Evolutionary conservation across 2,329 filamentous ascomycete genomes (phyloP).

Genomic region (Pseudogymnoascus pannorum): DNA sequence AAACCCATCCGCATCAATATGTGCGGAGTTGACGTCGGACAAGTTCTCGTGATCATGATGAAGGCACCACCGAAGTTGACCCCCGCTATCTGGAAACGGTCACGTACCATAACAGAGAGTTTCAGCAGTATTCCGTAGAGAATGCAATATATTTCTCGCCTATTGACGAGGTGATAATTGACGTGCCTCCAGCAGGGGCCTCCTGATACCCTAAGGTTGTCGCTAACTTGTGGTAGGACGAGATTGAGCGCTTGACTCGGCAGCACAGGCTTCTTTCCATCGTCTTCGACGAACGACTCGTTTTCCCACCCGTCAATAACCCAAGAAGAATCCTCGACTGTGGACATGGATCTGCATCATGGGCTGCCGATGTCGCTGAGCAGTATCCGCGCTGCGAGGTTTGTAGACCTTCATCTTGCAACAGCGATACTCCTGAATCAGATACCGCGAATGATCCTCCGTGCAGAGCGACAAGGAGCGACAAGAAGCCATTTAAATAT

Average conservation of each 20-base stretch:
- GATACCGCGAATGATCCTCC: not conserved
- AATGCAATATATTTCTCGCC: constrained; percentile 61
- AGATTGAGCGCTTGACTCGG: constrained; percentile 56
- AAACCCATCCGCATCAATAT: not conserved
- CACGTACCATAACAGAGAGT: constrained; percentile 54
- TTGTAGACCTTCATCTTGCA: constrained; percentile 20
- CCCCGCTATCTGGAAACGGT: constrained; percentile 51
- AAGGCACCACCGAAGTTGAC: constrained; percentile 45
- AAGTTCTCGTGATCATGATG: constrained; percentile 34
- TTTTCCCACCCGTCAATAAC: constrained; percentile 59
- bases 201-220: constrained; percentile 9
- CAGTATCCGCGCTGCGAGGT: constrained; percentile 59
- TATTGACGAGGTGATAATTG: constrained; percentile 56
- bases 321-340: constrained; percentile 61
- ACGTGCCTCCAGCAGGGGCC: constrained; percentile 8
- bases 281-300: constrained; percentile 58
- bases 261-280: constrained; percentile 56
- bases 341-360: constrained; percentile 63
- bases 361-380: constrained; percentile 62
- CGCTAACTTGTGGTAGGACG: constrained; percentile 43
- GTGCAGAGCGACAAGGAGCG: not conserved
- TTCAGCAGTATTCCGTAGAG: constrained; percentile 59
- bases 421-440: not conserved
- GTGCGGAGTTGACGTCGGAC: constrained; percentile 17
- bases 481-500: not conserved